These are phyloP conservation scores for Hypoxylon sp. DNA, from an alignment of 2,329 filamentous ascomycete species.

Conservation along the genomic window DNA sequence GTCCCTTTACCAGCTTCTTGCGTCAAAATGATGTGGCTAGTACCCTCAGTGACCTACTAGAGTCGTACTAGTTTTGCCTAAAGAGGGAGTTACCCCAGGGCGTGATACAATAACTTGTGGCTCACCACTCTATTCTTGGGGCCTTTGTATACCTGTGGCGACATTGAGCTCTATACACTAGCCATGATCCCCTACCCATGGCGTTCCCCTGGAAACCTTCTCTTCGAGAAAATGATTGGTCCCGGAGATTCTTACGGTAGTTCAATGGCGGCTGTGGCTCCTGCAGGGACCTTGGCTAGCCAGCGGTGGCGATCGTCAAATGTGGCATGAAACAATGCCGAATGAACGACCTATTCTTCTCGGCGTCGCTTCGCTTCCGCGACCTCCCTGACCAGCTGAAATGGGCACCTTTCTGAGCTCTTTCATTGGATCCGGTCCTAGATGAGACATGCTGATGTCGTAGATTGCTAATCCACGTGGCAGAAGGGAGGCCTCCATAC, in stretches of 20 bases:
- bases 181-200: slow-evolving; percentile 15
- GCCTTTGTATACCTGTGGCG: slow-evolving; percentile 31
- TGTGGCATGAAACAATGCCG: slow-evolving; percentile 26
- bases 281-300: slow-evolving; percentile 36
- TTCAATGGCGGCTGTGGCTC: slow-evolving; percentile 27
- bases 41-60: slow-evolving; percentile 32
- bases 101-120: slow-evolving; percentile 47
- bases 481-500: slow-evolving; percentile 41
- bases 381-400: slow-evolving; percentile 44
- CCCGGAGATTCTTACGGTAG: slow-evolving; percentile 13
- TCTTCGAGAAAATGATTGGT: slow-evolving; percentile 27
- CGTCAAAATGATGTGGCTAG: slow-evolving; percentile 45
- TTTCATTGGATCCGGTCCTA: slow-evolving; percentile 41
- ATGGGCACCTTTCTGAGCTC: slow-evolving; percentile 14
- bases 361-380: slow-evolving; percentile 32
- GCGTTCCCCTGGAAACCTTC: slow-evolving; percentile 15
- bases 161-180: slow-evolving; percentile 11
- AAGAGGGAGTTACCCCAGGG: slow-evolving; percentile 49
- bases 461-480: slow-evolving; percentile 44
- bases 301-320: slow-evolving; percentile 24
- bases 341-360: slow-evolving; percentile 28
- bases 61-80: slow-evolving; percentile 37
- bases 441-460: slow-evolving; percentile 45
- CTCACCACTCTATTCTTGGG: slow-evolving; percentile 33
- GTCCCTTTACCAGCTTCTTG: slow-evolving; percentile 18